Conservation (phyloP, 768 basidiomycete species). For the Chalciporus sphaerocephalus region DNA sequence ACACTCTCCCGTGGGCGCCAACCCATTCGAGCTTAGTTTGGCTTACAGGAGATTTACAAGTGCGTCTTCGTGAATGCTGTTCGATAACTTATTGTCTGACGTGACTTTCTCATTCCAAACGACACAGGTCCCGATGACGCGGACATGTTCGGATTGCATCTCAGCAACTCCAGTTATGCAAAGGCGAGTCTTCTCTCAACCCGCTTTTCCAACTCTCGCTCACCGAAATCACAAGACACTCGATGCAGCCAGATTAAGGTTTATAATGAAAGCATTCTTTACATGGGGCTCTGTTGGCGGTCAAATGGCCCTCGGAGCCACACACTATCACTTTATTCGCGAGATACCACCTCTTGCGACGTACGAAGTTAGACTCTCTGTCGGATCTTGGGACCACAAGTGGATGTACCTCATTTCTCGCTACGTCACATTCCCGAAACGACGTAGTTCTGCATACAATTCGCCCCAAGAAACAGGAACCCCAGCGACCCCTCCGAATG, state of each 20-base stretch:
- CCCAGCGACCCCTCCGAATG: slow-evolving; percentile 19
- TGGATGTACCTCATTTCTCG: slow-evolving; percentile 68
- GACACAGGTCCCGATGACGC: slow-evolving; percentile 65
- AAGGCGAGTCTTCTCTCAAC: slow-evolving; percentile 42
- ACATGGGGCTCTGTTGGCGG: slow-evolving; percentile 56
- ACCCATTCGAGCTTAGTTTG: slow-evolving; percentile 48
- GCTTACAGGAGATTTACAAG: slow-evolving; percentile 52
- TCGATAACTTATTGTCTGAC: background rate
- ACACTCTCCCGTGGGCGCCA: slow-evolving; percentile 48
- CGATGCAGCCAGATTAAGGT: slow-evolving; percentile 47
- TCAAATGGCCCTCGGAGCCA: slow-evolving; percentile 61
- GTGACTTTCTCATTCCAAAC: background rate
- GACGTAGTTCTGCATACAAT: background rate
- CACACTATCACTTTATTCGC: slow-evolving; percentile 63
- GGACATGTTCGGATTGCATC: slow-evolving; percentile 61
- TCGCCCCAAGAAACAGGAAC: slow-evolving; percentile 28
- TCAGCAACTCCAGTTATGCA: slow-evolving; percentile 79
- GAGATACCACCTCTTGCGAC: slow-evolving; percentile 62
- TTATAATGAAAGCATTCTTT: slow-evolving; percentile 49
- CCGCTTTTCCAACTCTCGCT: background rate
- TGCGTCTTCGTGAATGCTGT: slow-evolving; percentile 21
- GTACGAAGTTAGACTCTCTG: slow-evolving; percentile 56
- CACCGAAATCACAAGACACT: slow-evolving; percentile 28
- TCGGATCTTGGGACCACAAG: slow-evolving; percentile 72
- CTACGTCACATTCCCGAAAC: slow-evolving; percentile 53